Evolutionary conservation across 2,329 filamentous ascomycete genomes (phyloP).

Genomic region (Kalaharituber pfeilii): DNA sequence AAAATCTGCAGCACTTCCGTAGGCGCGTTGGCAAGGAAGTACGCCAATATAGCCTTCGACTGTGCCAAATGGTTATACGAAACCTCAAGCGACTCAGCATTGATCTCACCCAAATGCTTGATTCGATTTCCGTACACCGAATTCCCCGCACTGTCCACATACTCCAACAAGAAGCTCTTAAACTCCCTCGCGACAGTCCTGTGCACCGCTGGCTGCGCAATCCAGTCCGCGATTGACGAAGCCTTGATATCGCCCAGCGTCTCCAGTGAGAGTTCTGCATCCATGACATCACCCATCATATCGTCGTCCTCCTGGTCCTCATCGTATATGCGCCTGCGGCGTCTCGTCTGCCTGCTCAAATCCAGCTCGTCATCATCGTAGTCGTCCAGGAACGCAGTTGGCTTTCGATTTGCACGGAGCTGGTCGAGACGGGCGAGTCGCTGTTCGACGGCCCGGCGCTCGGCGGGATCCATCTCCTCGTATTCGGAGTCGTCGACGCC

Average conservation of each 20-base stretch:
- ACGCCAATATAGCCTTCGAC: constrained; percentile 83
- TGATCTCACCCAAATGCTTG: constrained; percentile 87
- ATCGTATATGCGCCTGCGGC: constrained; percentile 77
- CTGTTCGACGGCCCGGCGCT: constrained; percentile 52
- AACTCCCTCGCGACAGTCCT: constrained; percentile 91
- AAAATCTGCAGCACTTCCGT: constrained; percentile 93
- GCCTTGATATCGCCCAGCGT: constrained; percentile 86
- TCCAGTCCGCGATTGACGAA: constrained; percentile 85
- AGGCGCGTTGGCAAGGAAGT: constrained; percentile 89
- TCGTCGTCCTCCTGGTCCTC: constrained; percentile 80
- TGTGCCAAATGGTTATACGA: constrained; percentile 84
- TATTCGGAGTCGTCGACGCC: constrained; percentile 63
- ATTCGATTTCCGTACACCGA: constrained; percentile 94
- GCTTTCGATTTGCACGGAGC: constrained; percentile 49
- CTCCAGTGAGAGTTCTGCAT: constrained; percentile 84
- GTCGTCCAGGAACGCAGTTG: constrained; percentile 55
- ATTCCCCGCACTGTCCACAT: constrained; percentile 70
- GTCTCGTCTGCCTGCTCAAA: constrained; percentile 65
- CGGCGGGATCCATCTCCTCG: constrained; percentile 48
- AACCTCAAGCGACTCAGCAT: constrained; percentile 88
- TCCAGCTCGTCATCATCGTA: constrained; percentile 76
- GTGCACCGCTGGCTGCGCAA: constrained; percentile 74
- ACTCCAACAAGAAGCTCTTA: constrained; percentile 92
- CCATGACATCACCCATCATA: constrained; percentile 85
- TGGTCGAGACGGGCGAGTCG: constrained; percentile 57